These are phyloP conservation scores for Fusarium sp. DNA, from an alignment of 2,329 filamentous ascomycete species.

Conservation along the genomic window DNA sequence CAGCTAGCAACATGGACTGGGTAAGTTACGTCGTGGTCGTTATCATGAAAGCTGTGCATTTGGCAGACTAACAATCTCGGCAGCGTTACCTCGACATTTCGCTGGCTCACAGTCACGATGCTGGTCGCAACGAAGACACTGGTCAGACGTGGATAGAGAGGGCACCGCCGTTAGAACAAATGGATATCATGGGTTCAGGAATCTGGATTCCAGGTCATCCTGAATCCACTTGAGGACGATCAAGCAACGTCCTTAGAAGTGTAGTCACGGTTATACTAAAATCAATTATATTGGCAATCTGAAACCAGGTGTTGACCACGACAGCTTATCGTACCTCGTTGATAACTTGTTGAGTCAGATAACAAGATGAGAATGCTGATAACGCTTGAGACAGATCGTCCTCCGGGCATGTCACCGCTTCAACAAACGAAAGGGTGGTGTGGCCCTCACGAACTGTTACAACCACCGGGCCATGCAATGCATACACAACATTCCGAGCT, in stretches of 20 bases:
- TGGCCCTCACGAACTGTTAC: conserved; percentile 23
- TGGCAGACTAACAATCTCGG: conserved; percentile 9
- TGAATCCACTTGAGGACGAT: conserved; percentile 6
- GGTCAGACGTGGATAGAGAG: conserved; percentile 46
- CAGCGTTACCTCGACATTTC: conserved; percentile 49
- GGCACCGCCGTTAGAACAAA: conserved; percentile 36
- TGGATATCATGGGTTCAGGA: conserved; percentile 39
- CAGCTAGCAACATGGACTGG: conserved; percentile 50
- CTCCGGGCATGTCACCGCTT: conserved; percentile 6
- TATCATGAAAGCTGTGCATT: neutral
- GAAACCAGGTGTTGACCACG: conserved; percentile 6
- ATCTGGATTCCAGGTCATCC: conserved; percentile 30
- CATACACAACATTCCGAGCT: conserved; percentile 18
- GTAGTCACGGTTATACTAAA: conserved; percentile 3
- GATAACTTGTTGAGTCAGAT: conserved; percentile 4
- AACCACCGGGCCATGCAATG: neutral
- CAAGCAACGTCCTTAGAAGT: neutral
- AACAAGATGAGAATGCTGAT: neutral
- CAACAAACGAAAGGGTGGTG: conserved; percentile 21
- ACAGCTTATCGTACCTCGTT: neutral
- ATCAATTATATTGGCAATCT: neutral
- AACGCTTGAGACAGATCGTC: neutral
- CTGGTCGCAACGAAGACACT: conserved; percentile 40
- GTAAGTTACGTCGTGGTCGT: conserved; percentile 40
- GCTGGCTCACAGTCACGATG: conserved; percentile 45